Evolutionary conservation across 2,329 filamentous ascomycete genomes (phyloP), one percentile per base, ranked within the genome.

Genomic region (Thyridium curvatum): DNA sequence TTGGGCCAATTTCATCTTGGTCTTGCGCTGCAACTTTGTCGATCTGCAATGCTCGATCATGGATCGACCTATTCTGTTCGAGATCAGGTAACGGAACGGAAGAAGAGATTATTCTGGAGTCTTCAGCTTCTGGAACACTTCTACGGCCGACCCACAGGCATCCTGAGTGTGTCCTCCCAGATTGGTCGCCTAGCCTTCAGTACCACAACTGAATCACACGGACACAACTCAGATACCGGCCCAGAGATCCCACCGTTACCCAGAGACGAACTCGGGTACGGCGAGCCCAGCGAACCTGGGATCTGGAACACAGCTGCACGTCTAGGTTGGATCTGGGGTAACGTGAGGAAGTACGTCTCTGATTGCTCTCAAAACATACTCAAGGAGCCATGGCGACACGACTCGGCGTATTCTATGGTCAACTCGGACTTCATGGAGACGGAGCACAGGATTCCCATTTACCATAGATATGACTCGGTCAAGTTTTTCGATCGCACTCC

Each of bases 281-380:
- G 65, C 2, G 45, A 50, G 2, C 52, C 58, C 1, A 54, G 52
- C 3, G 68, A 71, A 28, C 58, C 64, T 0, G 69, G 69, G 1
- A 70, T 74, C 29, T 74, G 70, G 70, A 72, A 67, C 39, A 61
- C 68, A 9, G 62, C 65, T 5, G 56, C 69, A 2, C 65, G 72
- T 38, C 61, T 74, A 2, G 67, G 66, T 1, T 72, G 69, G 68
- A 64, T 73, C 4, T 74, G 70, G 70, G 71, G 67, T 39, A 59
- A 62, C 30, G 63, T 67, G 1, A 43, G 62, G 34, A 56, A 61
- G 17, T 74, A 72, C 38, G 65, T 73, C 0, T 68, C 62, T 2
- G 62, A 72, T 43, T 73, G 69, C 40, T 56, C 69, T 0, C 61
- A 59, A 26, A 68, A 69, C 36, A 62, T 64, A 12, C 52, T 72